phyloP scores from a whole-genome alignment of 225 moss, liverwort and hornwort species.

The Pleurozium schreberi region DNA sequence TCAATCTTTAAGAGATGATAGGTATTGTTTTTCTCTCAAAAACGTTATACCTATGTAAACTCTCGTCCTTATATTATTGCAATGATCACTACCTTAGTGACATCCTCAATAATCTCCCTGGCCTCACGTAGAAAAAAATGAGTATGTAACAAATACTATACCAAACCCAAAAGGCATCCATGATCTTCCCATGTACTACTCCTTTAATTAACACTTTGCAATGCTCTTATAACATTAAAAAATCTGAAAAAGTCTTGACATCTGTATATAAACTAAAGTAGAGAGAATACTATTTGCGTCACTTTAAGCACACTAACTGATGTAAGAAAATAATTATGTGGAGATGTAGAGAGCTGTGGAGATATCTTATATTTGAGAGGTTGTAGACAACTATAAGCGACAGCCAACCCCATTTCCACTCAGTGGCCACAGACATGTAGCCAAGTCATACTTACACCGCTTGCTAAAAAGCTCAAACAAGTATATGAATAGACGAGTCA shows the following conservation, averaged over 20 bases:
- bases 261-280: not conserved
- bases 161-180: not conserved
- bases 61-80: not conserved
- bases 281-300: not conserved
- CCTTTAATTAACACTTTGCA: not conserved
- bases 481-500: not conserved
- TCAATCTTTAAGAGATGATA: not conserved
- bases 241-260: not conserved
- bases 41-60: not conserved
- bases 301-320: not conserved
- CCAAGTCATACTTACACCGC: not conserved
- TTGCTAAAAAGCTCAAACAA: not conserved
- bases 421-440: not conserved
- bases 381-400: not conserved
- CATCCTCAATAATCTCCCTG: not conserved
- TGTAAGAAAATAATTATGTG: no score
- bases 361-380: not conserved
- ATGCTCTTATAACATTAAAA: not conserved
- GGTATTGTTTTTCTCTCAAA: not conserved
- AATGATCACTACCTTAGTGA: conserved; percentile 1
- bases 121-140: not conserved
- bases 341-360: not conserved
- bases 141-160: not conserved
- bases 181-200: not conserved
- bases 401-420: not conserved